Conservation (phyloP, 192 early-diverging fungal genomes). For the Bifiguratus adelaidae region DNA sequence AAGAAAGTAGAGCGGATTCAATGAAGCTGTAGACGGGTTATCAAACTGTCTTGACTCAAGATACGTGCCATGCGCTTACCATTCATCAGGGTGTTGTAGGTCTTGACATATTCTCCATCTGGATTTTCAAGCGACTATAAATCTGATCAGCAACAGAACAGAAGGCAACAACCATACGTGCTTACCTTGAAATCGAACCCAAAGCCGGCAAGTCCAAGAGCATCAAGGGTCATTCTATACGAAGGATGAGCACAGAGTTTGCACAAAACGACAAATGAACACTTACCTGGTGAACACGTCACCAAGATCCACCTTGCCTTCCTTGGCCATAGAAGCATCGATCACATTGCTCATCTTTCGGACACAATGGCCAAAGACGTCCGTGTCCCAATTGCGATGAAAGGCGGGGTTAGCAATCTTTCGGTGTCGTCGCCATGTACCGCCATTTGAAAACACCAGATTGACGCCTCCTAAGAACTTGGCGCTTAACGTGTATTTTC, state of each 20-base stretch:
- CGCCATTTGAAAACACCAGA: conserved; percentile 9
- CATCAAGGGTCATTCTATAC: conserved; percentile 8
- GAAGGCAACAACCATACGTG: not conserved
- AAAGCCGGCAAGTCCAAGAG: conserved; percentile 10
- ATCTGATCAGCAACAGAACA: not conserved
- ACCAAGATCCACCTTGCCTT: not conserved
- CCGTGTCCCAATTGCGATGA: conserved; percentile 13
- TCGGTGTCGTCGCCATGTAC: conserved; percentile 11
- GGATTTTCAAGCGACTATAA: conserved; percentile 7
- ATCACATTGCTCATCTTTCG: conserved; percentile 4
- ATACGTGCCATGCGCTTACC: too few relatives aligned
- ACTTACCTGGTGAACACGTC: conserved; percentile 5
- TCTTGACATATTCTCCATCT: conserved; percentile 5
- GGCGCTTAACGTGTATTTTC: conserved; percentile 1
- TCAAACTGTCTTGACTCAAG: too few relatives aligned
- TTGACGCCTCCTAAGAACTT: conserved; percentile 8
- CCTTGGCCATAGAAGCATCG: not conserved
- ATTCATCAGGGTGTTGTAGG: not conserved
- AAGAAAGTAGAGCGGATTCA: too few relatives aligned
- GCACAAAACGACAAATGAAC: not conserved
- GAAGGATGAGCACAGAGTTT: too few relatives aligned
- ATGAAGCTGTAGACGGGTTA: too few relatives aligned
- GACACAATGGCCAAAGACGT: conserved; percentile 8
- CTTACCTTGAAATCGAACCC: conserved; percentile 8
- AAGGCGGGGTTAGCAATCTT: conserved; percentile 21